Evolutionary conservation across 2,329 filamentous ascomycete genomes (phyloP), one percentile per base, ranked within the genome.

Genomic region (Fusarium veterinarium): DNA sequence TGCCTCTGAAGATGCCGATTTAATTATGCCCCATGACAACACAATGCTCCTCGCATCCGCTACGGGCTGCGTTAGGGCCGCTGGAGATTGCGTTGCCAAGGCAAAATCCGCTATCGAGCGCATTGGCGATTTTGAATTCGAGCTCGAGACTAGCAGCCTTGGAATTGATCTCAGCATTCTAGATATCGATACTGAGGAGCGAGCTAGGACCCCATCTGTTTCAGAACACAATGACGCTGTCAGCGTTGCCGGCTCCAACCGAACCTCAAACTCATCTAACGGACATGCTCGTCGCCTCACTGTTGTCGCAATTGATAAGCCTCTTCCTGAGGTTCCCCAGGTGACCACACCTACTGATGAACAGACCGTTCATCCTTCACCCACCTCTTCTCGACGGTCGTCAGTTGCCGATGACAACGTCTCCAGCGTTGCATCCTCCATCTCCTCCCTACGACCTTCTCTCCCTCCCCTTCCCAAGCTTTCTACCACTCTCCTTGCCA

Each of bases 51-150:
- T 96, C 37, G 86, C 89, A 68, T 93, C 94, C 25, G 95, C 95
- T 13, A 97, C 95, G 11, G 91, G 90, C 67, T 98, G 95, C 79
- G 95, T 99, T 31, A 92, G 94, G 75, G 93, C 94, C 28, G 95
- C 95, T 48, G 95, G 95, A 44, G 95, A 97, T 75, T 98, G 95
- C 81, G 93, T 97, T 25, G 91, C 93, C 11, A 95, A 95, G 82
- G 92, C 95, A 16, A 94, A 94, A 77, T 88, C 90, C 79, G 91
- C 97, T 48, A 92, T 99, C 64, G 95, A 97, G 82, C 89, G 92
- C 68, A 94, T 96, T 71, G 95, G 95, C 25, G 95, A 97, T 80
- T 97, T 97, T 73, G 95, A 97, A 80, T 90, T 95, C 74, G 94
- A 97, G 79, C 86, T 93, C 60, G 90, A 92, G 73, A 83, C 83